A percentile compares a stretch with the other conserved stretches of the same genome.
Evolutionary conservation across 1,139 yeast genomes (phyloP).

Genomic region (Ogataea hybrid): DNA sequence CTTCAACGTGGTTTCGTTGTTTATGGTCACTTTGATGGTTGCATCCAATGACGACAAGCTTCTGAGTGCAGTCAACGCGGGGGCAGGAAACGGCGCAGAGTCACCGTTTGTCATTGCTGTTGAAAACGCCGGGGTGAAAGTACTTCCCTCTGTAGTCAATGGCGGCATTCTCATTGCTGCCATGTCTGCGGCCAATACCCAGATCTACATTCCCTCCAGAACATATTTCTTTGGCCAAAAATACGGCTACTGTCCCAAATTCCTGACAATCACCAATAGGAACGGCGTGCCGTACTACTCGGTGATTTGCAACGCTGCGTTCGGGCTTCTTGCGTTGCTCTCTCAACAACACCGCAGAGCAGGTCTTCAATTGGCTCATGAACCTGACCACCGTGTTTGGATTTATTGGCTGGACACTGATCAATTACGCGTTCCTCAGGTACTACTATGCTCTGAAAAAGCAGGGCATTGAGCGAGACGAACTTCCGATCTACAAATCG

Average conservation of each 20-base stretch:
- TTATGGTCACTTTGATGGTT: constrained; percentile 80
- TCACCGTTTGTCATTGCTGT: constrained; percentile 60
- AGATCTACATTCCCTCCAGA: constrained; percentile 76
- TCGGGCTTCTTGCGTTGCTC: constrained; percentile 68
- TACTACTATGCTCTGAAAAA: constrained; percentile 60
- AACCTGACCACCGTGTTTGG: constrained; percentile 81
- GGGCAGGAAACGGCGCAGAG: constrained; percentile 36
- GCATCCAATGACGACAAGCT: constrained; percentile 64
- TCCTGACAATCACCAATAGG: constrained; percentile 50
- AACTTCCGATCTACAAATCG: constrained; percentile 66
- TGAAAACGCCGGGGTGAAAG: constrained; percentile 66
- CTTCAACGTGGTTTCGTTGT: constrained; percentile 75
- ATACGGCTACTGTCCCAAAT: constrained; percentile 58
- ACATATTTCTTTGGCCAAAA: constrained; percentile 64
- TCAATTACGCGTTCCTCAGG: constrained; percentile 62
- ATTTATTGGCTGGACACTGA: constrained; percentile 70
- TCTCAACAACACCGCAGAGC: constrained; percentile 53
- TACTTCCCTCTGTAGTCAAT: constrained; percentile 69
- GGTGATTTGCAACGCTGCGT: constrained; percentile 52
- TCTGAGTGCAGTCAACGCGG: constrained; percentile 23
- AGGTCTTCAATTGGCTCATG: constrained; percentile 81
- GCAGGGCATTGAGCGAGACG: constrained; percentile 60
- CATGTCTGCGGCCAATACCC: constrained; percentile 80
- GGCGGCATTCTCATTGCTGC: constrained; percentile 70
- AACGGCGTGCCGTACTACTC: constrained; percentile 64